Evolutionary conservation across 2,329 filamentous ascomycete genomes (phyloP), one percentile per base, ranked within the genome.

Genomic region (Paraphaeosphaeria minitans): DNA sequence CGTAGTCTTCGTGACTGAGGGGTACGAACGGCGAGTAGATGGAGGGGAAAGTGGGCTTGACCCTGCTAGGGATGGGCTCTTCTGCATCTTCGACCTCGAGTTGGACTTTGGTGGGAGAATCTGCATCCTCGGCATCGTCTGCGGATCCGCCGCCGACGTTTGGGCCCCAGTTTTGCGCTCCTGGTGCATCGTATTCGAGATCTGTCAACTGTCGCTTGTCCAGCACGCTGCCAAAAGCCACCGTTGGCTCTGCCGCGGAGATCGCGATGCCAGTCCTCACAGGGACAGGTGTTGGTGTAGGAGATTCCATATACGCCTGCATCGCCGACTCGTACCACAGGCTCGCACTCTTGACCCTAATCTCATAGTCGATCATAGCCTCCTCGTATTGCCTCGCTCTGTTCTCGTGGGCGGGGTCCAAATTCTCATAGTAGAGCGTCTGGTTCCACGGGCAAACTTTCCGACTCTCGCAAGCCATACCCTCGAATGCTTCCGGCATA

Each of bases 401-500:
- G 24, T 59, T 62, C 10, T 75, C 71, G 19, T 70, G 66, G 22
- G 66, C 61, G 1, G 78, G 74, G 51, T 79, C 76, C 9, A 82
- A 68, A 4, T 63, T 70, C 14, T 77, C 72, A 55, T 74, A 67
- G 71, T 80, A 83, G 14, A 70, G 61, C n/a, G 80, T 77, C 61
- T 83, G 73, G 66, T 82, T 75, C 80, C 80, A 81, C 21, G 76
- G 78, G 51, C 77, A 76, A 49, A 72, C 63, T 53, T 75, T 76
- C 55, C 45, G 74, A 65, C 70, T 79, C 69, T 71, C 78, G 69
- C 74, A 87, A 0, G 78, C 70, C 0, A 84, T 74, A 41, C 83
- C 78, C 56, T 80, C 80, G 64, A 85, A 83, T 0, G 81, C 79
- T 66, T 90, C 88, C 0, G 87, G 87, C 80, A 85, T 88, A 60